These are phyloP conservation scores for Phaeotremella fagi DNA, from an alignment of 768 basidiomycete genomes.

Conservation along the genomic window DNA sequence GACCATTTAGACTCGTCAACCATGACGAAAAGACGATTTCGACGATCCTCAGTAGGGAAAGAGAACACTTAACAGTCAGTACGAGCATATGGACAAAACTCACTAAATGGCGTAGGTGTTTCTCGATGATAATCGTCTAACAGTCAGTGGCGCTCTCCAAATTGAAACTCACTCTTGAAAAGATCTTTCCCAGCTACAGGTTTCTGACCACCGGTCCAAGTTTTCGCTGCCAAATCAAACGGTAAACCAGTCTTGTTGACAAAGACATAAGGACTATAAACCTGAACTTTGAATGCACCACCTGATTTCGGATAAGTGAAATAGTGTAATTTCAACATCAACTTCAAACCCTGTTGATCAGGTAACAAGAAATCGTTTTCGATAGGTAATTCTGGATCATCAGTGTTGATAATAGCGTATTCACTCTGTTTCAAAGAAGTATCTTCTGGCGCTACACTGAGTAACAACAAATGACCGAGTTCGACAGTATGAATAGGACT, in stretches of 20 bases:
- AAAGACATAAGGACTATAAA: constrained; percentile 83
- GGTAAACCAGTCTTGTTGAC: constrained; percentile 89
- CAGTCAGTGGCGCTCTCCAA: constrained; percentile 27
- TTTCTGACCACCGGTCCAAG: constrained; percentile 58
- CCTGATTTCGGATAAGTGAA: constrained; percentile 77
- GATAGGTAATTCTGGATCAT: constrained; percentile 81
- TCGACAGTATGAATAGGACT: constrained; percentile 98
- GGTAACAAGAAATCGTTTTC: constrained; percentile 67
- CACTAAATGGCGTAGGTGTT: constrained; percentile 71
- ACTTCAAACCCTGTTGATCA: constrained; percentile 68
- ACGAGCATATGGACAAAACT: constrained; percentile 45
- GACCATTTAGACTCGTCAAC: constrained; percentile 85
- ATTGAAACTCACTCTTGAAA: constrained; percentile 55
- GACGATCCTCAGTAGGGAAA: constrained; percentile 64
- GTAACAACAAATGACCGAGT: constrained; percentile 75
- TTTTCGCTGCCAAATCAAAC: constrained; percentile 63
- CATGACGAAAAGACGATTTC: constrained; percentile 77
- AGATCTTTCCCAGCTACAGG: constrained; percentile 76
- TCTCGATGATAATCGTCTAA: constrained; percentile 42
- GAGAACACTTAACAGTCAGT: constrained; percentile 64
- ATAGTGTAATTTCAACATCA: constrained; percentile 82
- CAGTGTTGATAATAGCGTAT: constrained; percentile 94
- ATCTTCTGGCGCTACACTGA: constrained; percentile 84
- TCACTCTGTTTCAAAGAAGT: constrained; percentile 90
- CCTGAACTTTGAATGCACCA: constrained; percentile 91